Base-by-base conservation (phyloP, 805 yeast species). In the Candida sonorensis region DNA sequence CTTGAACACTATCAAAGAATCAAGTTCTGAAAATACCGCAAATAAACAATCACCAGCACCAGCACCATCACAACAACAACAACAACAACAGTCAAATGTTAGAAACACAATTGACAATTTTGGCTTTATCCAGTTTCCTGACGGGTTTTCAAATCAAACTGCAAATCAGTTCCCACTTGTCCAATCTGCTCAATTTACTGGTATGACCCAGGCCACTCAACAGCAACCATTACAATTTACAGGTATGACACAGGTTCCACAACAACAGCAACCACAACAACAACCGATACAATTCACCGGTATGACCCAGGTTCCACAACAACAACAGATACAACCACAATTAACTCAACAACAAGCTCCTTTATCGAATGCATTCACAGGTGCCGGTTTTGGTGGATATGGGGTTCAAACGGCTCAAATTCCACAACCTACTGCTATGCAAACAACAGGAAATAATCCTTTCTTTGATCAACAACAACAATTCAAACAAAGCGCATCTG, bases 301-400 rank as follows among this genome's bases (percentile, higher is more conserved):
- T 21, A 12, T 12, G n/a, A n/a, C n/a, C n/a, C n/a, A n/a, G n/a
- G n/a, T n/a, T n/a, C n/a, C n/a, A 2, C 32, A 27, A 18, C 28
- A 27, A 17, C 18, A 22, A 11, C 31, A 20, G 32, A 31, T 18
- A 8, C 41, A 30, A 23, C 41, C 35, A n/a, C 46, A 36, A 23
- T 38, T 24, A 11, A 33, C 28, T 23, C 36, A 36, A 2, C 31
- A 27, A 18, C 27, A 21, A 17, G 5, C 23, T 12, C 19, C 37
- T 10, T 12, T 23, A 10, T 23, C 26, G 13, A 6, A 7, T 23
- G 14, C 26, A n/a, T 37, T 24, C 40, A 74, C 80, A 5, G 81
- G 80, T 10, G 67, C 67, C 22, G 82, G 81, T 0, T 75, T 75
- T 52, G 81, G 81, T 10, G 77, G 75, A 2, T 69, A 65, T 45